Conservation (phyloP, 1,284 basidiomycete species). For the Polyporus tsugae region DNA sequence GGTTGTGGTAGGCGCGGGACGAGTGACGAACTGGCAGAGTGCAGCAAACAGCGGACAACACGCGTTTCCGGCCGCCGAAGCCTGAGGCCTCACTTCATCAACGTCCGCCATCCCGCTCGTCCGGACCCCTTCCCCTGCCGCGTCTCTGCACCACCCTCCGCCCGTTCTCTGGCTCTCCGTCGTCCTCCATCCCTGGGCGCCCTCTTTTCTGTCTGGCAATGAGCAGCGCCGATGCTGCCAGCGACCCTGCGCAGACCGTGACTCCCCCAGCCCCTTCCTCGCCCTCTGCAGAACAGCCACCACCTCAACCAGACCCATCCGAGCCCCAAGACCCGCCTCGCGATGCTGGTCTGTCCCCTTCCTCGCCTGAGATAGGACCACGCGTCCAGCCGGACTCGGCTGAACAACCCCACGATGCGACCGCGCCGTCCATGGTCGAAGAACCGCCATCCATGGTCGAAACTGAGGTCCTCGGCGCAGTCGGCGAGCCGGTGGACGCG, state of each 20-base stretch:
- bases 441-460: slow-evolving; percentile 27
- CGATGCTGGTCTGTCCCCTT: slow-evolving; percentile 28
- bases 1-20: slow-evolving; percentile 28
- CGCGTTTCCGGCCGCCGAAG: slow-evolving; percentile 30
- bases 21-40: slow-evolving; percentile 36
- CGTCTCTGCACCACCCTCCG: slow-evolving; percentile 17
- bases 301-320: slow-evolving; percentile 33
- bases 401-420: slow-evolving; percentile 21
- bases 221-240: slow-evolving; percentile 44
- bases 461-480: slow-evolving; percentile 26
- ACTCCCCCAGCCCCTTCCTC: slow-evolving; percentile 15
- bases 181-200: slow-evolving; percentile 19
- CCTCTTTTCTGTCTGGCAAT: slow-evolving; percentile 37
- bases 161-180: slow-evolving; percentile 13
- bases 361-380: slow-evolving; percentile 25
- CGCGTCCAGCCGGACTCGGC: slow-evolving; percentile 30
- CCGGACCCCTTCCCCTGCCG: slow-evolving; percentile 20
- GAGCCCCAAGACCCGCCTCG: slow-evolving; percentile 30
- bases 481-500: slow-evolving; percentile 28
- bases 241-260: slow-evolving; percentile 32
- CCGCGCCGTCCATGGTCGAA: slow-evolving; percentile 25
- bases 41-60: slow-evolving; percentile 43
- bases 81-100: slow-evolving; percentile 31
- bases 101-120: slow-evolving; percentile 36
- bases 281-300: slow-evolving; percentile 34